A percentile compares a stretch with the other conserved stretches of the same genome.
phyloP scores from a whole-genome alignment of 2,329 filamentous ascomycete genomes.

The Thelonectria rubi region DNA sequence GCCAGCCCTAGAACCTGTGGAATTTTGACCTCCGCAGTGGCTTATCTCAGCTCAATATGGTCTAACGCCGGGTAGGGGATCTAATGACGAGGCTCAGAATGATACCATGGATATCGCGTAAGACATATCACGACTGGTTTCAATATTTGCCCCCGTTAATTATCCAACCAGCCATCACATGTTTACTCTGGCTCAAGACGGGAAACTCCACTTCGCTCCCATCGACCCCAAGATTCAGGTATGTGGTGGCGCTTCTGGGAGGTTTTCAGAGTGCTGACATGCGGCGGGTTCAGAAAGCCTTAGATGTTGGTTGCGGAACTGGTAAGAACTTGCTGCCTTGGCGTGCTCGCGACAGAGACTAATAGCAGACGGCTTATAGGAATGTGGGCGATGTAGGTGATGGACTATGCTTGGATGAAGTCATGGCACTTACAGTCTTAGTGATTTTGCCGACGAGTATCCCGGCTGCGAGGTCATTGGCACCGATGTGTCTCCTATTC shows the following conservation, averaged over 20 bases:
- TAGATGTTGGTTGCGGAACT: slow-evolving; percentile 34
- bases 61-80: slow-evolving; percentile 19
- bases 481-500: slow-evolving; percentile 13
- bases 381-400: slow-evolving; percentile 12
- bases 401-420: neutral
- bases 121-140: neutral
- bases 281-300: neutral
- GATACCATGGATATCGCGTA: slow-evolving; percentile 35
- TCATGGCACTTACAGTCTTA: neutral
- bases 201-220: slow-evolving; percentile 24
- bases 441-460: slow-evolving; percentile 17
- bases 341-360: neutral
- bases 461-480: slow-evolving; percentile 12
- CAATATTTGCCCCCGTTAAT: too few species aligned
- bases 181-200: slow-evolving; percentile 16
- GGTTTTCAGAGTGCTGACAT: accelerated
- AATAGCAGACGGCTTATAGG: neutral
- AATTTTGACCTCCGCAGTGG: neutral
- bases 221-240: slow-evolving; percentile 23
- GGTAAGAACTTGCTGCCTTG: slow-evolving; percentile 7
- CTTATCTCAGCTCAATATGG: neutral
- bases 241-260: neutral
- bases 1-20: neutral
- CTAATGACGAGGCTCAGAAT: slow-evolving; percentile 31
- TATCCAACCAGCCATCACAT: slow-evolving; percentile 22